phyloP scores from a whole-genome alignment of 1,284 basidiomycete species.

The Peniophora sp. region DNA sequence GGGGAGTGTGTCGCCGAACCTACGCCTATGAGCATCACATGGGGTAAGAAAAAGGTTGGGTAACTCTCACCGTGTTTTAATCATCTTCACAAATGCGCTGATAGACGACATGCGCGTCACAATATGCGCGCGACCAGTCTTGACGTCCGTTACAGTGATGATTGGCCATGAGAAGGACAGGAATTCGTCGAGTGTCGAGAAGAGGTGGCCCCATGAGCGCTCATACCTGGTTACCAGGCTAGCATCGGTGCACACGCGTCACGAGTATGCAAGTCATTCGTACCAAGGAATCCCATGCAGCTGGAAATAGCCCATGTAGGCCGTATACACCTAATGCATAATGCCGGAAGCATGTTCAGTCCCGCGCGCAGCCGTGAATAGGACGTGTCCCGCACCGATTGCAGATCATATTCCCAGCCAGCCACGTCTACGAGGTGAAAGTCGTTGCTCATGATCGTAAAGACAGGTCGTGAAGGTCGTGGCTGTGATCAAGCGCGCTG shows the following conservation, averaged over 20 bases:
- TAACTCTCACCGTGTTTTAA: slow-evolving; percentile 53
- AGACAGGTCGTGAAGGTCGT: slow-evolving; percentile 2
- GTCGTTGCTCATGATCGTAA: slow-evolving; percentile 20
- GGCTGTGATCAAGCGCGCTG: not conserved
- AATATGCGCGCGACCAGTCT: slow-evolving; percentile 71
- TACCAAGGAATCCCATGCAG: slow-evolving; percentile 67
- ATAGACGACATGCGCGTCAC: slow-evolving; percentile 68
- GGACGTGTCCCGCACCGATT: slow-evolving; percentile 47
- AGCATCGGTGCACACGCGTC: not conserved
- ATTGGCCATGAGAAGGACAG: slow-evolving; percentile 81
- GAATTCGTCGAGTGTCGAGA: slow-evolving; percentile 76
- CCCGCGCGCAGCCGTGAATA: slow-evolving; percentile 5
- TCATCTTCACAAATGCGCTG: slow-evolving; percentile 69
- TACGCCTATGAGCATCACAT: slow-evolving; percentile 14
- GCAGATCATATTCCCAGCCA: slow-evolving; percentile 80
- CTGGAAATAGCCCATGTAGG: slow-evolving; percentile 81
- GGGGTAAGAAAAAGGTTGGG: not conserved
- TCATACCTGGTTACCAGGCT: slow-evolving; percentile 49
- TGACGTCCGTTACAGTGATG: slow-evolving; percentile 68
- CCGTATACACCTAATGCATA: slow-evolving; percentile 70
- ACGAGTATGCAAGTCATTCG: slow-evolving; percentile 13
- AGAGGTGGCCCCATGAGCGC: slow-evolving; percentile 74
- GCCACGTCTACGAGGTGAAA: slow-evolving; percentile 69
- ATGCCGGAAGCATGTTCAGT: slow-evolving; percentile 4
- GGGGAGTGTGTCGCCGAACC: slow-evolving; percentile 68